Percentiles rank a stretch among this genome's conserved stretches.
phyloP scores from a whole-genome alignment of 73 alveolate species.

The Paramecium sonneborni region DNA sequence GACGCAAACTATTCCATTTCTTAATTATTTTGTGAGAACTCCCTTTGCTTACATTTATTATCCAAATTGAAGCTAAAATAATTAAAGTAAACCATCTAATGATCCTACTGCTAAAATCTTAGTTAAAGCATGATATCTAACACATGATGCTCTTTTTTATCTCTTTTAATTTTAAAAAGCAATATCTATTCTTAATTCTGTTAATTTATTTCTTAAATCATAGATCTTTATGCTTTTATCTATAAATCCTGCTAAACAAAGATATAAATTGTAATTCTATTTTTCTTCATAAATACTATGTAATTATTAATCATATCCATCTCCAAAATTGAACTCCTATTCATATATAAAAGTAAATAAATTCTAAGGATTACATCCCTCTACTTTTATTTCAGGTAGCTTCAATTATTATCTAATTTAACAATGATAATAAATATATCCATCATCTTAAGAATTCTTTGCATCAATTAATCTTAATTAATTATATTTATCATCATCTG shows the following conservation, averaged over 20 bases:
- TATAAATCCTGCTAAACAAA: constrained; percentile 85
- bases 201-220: not conserved
- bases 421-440: not conserved
- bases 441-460: not conserved
- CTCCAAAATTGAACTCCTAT: not conserved
- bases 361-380: constrained; percentile 17
- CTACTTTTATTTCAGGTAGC: not conserved
- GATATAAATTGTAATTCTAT: constrained; percentile 10
- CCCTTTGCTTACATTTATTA: not conserved
- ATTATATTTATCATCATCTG: not conserved
- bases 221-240: constrained; percentile 76
- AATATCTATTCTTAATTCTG: not conserved
- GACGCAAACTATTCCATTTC: not conserved
- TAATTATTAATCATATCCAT: constrained; percentile 64
- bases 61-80: not conserved
- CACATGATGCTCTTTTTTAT: constrained; percentile 29
- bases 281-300: constrained; percentile 67
- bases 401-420: not conserved
- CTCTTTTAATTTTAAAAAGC: constrained; percentile 34
- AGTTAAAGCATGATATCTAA: constrained; percentile 49
- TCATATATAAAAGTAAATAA: constrained; percentile 3
- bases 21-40: not conserved
- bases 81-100: not conserved
- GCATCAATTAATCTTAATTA: not conserved
- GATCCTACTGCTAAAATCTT: constrained; percentile 17